Evolutionary conservation across 2,329 filamentous ascomycete species (phyloP), one percentile per base, ranked within the genome.

Genomic region (Fonsecaea erecta): DNA sequence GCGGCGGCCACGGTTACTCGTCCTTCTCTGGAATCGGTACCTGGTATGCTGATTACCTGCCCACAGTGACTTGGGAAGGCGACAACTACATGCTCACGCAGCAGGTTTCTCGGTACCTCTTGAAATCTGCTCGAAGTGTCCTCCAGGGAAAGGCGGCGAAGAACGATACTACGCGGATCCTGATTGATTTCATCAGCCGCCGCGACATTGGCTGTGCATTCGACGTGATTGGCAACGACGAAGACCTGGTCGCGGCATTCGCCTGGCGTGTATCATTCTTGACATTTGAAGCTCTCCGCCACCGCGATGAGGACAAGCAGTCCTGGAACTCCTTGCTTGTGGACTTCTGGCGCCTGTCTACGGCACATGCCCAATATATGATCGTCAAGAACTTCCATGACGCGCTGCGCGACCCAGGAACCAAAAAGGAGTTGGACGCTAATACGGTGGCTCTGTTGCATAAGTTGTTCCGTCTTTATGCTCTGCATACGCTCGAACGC

Each of bases 81-180:
- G 90, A 92, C 79, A 92, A 91, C 81, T 92, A 90, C 80, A 92
- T 93, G 90, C 81, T 93, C 65, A 91, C 89, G 9, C 90, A 93
- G 76, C 90, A 93, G 78, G 90, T 92, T 2, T 88, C 88, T 2
- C 85, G 89, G 64, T 92, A 92, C 52, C 84, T 93, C 52, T 84
- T 93, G 69, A 93, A 92, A 82, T 87, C 89, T 2, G 90, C 89
- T 0, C 87, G 90, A 48, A 83, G 85, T 1, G 90, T 92, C 0
- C 78, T 91, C n/a, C 80, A 84, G 14, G 87, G 86, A 69, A 85
- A 88, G 66, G 82, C 85, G 64, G 79, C 88, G 52, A 82, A 83
- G 70, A 91, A 91, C 74, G 88, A 91, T 77, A 91, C 88, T 2
- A 86, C 86, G 2, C 81, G 80, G 34, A 89, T 92, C 72, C 84